phyloP scores from a whole-genome alignment of 768 basidiomycete genomes.

The Psilocybe subaeruginosa region DNA sequence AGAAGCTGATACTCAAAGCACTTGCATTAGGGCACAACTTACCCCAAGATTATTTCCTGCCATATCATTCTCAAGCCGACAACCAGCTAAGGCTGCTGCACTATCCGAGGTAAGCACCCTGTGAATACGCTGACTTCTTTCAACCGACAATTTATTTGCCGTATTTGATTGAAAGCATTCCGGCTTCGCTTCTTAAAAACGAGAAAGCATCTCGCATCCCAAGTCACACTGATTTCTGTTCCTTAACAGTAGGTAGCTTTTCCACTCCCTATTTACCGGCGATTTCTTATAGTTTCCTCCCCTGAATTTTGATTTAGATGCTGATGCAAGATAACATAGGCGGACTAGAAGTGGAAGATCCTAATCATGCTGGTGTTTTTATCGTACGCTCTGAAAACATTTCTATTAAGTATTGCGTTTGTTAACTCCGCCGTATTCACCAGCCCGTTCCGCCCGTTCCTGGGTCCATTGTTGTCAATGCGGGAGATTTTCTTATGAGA shows the following conservation, averaged over 20 bases:
- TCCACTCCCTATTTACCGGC: too few species aligned
- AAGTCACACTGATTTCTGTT: conserved; percentile 58
- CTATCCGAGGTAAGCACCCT: conserved; percentile 44
- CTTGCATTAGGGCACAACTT: conserved; percentile 49
- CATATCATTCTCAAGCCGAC: conserved; percentile 44
- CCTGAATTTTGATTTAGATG: conserved; percentile 25
- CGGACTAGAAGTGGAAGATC: conserved; percentile 65
- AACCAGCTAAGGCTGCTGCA: conserved; percentile 63
- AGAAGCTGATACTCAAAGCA: conserved; percentile 47
- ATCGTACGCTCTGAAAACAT: conserved; percentile 23
- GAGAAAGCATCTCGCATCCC: conserved; percentile 46
- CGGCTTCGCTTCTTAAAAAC: conserved; percentile 31
- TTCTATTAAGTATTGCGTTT: background rate
- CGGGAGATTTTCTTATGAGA: conserved; percentile 53
- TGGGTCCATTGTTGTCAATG: conserved; percentile 53
- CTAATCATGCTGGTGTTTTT: conserved; percentile 45
- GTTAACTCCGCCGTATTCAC: background rate
- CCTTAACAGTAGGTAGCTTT: conserved; percentile 41
- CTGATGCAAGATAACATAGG: conserved; percentile 64
- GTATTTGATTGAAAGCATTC: conserved; percentile 27
- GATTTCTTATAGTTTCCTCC: background rate
- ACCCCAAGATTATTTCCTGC: conserved; percentile 46
- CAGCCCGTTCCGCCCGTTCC: conserved; percentile 46
- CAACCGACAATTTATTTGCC: background rate
- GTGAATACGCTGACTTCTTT: too few species aligned